phyloP scores from a whole-genome alignment of 768 basidiomycete genomes.

The Hericium erinaceus region DNA sequence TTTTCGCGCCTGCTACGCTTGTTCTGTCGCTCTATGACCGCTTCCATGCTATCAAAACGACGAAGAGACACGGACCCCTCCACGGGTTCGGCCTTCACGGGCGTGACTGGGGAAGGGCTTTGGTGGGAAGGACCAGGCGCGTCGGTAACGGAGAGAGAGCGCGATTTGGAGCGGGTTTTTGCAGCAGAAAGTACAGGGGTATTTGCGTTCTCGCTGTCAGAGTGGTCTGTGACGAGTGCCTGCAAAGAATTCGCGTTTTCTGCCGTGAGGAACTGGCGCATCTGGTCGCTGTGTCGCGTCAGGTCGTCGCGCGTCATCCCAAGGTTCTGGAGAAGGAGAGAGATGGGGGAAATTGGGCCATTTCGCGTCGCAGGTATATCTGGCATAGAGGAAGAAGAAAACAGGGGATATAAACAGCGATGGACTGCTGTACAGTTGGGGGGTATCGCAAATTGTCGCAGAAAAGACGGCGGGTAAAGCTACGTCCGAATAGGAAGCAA shows the following conservation, averaged over 20 bases:
- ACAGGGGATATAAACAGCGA: not conserved
- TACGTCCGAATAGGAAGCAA: not conserved
- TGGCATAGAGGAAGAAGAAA: not conserved
- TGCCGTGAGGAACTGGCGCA: slow-evolving; percentile 68
- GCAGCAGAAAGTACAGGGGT: slow-evolving; percentile 14
- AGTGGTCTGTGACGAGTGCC: slow-evolving; percentile 30
- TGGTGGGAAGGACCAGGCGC: slow-evolving; percentile 27
- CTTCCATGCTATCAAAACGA: slow-evolving; percentile 67
- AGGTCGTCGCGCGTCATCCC: slow-evolving; percentile 76
- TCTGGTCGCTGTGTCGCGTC: slow-evolving; percentile 60
- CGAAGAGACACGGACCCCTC: slow-evolving; percentile 43
- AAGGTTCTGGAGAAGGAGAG: slow-evolving; percentile 58
- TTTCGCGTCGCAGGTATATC: not conserved
- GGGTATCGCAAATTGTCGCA: not conserved
- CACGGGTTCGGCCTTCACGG: slow-evolving; percentile 53
- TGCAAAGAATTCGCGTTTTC: slow-evolving; percentile 39
- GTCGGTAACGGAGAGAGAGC: slow-evolving; percentile 40
- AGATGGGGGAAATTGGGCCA: slow-evolving; percentile 49
- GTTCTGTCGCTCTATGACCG: slow-evolving; percentile 62
- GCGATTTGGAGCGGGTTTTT: slow-evolving; percentile 18
- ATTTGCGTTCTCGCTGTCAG: slow-evolving; percentile 22
- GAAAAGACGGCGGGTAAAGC: not conserved
- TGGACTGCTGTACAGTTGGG: not conserved
- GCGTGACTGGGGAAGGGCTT: slow-evolving; percentile 41
- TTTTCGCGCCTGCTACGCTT: slow-evolving; percentile 47